Evolutionary conservation across 2,329 filamentous ascomycete species (phyloP).

Genomic region (Penicillium capsulatum): DNA sequence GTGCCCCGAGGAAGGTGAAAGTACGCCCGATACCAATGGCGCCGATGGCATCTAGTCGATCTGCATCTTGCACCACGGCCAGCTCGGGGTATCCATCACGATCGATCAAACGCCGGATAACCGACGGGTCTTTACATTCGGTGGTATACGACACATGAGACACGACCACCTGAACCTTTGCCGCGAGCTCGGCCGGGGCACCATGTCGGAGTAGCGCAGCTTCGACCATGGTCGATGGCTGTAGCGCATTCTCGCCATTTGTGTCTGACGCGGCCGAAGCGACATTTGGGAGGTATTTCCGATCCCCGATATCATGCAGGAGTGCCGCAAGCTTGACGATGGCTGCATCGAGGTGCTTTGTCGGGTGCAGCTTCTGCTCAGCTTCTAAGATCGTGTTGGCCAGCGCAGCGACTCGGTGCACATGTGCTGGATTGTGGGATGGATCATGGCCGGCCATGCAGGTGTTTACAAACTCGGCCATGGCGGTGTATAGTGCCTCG

Average conservation of each 20-base stretch:
- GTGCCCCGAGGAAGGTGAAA: conserved; percentile 70
- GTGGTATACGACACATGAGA: conserved; percentile 72
- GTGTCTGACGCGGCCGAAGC: conserved; percentile 20
- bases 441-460: conserved; percentile 75
- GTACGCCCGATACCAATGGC: conserved; percentile 76
- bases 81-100: conserved; percentile 61
- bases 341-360: conserved; percentile 46
- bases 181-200: conserved; percentile 56
- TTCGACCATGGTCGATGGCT: conserved; percentile 29
- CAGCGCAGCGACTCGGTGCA: conserved; percentile 72
- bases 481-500: conserved; percentile 50
- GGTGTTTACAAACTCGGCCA: conserved; percentile 60
- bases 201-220: conserved; percentile 40
- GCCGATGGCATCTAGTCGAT: conserved; percentile 85
- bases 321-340: conserved; percentile 66
- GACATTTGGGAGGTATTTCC: conserved; percentile 62
- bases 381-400: conserved; percentile 60
- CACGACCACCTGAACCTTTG: conserved; percentile 66
- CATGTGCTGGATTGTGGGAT: conserved; percentile 84
- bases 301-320: conserved; percentile 85
- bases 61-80: conserved; percentile 85
- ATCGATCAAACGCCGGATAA: conserved; percentile 59
- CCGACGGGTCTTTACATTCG: conserved; percentile 61
- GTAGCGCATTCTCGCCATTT: conserved; percentile 14
- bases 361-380: conserved; percentile 38